These are phyloP conservation scores for Plicaturopsis crispa DNA, from an alignment of 768 basidiomycete genomes.

Conservation along the genomic window DNA sequence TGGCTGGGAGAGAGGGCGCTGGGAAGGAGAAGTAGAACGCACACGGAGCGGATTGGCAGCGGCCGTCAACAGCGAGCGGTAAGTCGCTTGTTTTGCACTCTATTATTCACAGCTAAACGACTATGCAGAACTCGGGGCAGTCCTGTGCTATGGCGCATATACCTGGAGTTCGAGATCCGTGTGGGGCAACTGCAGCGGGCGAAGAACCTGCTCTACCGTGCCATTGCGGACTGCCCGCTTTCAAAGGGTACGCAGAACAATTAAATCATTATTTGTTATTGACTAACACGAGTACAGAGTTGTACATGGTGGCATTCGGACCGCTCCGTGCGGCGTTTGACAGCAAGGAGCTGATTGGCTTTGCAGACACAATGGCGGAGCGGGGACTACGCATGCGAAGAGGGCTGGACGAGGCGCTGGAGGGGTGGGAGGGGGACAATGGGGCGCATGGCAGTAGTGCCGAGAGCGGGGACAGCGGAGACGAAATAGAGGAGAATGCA, in stretches of 20 bases:
- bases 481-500: constrained; percentile 56
- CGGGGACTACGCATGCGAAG: constrained; percentile 56
- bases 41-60: constrained; percentile 53
- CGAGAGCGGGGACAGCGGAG: constrained; percentile 18
- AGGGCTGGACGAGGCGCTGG: constrained; percentile 52
- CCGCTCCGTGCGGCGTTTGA: constrained; percentile 58
- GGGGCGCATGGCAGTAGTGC: constrained; percentile 17
- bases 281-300: constrained; percentile 33
- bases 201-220: constrained; percentile 68
- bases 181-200: constrained; percentile 49
- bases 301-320: constrained; percentile 76
- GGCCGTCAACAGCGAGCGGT: constrained; percentile 67
- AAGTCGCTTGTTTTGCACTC: not conserved
- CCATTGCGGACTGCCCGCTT: constrained; percentile 67
- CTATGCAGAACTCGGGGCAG: constrained; percentile 55
- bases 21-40: constrained; percentile 65
- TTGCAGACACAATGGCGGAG: constrained; percentile 74
- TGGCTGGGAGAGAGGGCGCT: constrained; percentile 70
- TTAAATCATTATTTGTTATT: constrained; percentile 2
- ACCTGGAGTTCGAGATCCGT: constrained; percentile 71
- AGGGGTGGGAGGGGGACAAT: constrained; percentile 29
- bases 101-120: not conserved
- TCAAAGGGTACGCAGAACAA: constrained; percentile 48
- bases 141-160: constrained; percentile 63
- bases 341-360: constrained; percentile 45